These are phyloP conservation scores for Tetragonia tetragonoides DNA, from an alignment of 148 eudicot species.

Conservation along the genomic window DNA sequence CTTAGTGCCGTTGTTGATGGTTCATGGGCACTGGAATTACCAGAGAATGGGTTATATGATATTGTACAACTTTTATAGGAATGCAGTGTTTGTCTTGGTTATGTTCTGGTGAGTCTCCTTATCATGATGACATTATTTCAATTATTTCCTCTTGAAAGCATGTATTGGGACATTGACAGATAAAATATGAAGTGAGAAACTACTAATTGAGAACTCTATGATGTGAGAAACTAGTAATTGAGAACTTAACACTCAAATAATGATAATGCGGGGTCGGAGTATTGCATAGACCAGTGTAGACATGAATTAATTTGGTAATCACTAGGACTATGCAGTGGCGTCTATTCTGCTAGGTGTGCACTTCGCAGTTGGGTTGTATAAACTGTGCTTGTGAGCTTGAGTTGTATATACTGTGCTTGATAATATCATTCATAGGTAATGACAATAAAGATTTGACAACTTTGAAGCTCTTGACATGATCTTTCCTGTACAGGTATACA, in stretches of 20 bases:
- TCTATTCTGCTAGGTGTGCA: too few species aligned
- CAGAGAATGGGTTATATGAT: slow-evolving; percentile 98
- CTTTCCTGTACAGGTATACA: slow-evolving; percentile 60
- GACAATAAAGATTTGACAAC: not conserved
- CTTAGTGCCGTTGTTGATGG: slow-evolving; percentile 83
- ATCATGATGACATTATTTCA: not conserved
- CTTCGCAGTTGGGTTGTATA: too few species aligned
- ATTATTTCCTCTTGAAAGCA: not conserved
- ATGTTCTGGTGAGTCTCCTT: slow-evolving; percentile 81
- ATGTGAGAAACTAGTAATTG: not conserved
- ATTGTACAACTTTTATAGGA: slow-evolving; percentile 91
- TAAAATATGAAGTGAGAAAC: not conserved
- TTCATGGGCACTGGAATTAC: slow-evolving; percentile 99
- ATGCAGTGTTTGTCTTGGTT: slow-evolving; percentile 79
- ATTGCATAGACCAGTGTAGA: not conserved
- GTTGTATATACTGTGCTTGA: too few species aligned
- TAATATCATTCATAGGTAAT: too few species aligned
- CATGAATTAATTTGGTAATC: too few species aligned
- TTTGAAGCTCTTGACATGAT: slow-evolving; percentile 5
- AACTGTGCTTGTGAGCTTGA: too few species aligned
- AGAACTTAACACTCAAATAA: not conserved
- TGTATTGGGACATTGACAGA: not conserved
- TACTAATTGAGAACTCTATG: not conserved
- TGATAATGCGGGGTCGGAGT: not conserved
- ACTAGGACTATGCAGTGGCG: not conserved